phyloP scores from a whole-genome alignment of 495 filamentous ascomycete genomes.

The Penicillium salamii region DNA sequence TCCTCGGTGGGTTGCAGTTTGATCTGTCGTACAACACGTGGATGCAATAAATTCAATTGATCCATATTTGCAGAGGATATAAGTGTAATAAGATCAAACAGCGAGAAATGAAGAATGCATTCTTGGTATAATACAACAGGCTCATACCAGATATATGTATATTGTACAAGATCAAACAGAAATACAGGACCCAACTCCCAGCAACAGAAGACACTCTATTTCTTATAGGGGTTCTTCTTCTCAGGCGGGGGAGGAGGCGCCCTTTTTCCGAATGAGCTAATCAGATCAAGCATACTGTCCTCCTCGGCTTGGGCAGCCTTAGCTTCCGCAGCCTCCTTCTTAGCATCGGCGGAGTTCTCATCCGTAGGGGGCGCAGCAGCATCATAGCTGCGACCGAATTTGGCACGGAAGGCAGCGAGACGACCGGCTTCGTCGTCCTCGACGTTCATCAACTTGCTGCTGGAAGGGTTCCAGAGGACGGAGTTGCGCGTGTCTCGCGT shows the following conservation, averaged over 20 bases:
- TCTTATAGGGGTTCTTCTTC: constrained; percentile 22
- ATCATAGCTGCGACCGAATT: constrained; percentile 85
- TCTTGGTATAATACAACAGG: constrained; percentile 13
- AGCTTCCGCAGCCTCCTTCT: constrained; percentile 28
- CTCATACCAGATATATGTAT: constrained; percentile 23
- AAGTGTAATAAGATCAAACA: too few relatives aligned
- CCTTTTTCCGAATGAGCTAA: constrained; percentile 58
- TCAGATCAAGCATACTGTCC: constrained; percentile 68
- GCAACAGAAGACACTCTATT: constrained; percentile 21
- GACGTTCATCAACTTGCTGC: constrained; percentile 73
- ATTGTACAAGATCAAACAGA: constrained; percentile 26
- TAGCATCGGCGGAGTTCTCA: constrained; percentile 25
- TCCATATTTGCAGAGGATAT: too few relatives aligned
- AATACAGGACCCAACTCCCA: constrained; percentile 21
- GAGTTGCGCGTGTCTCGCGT: constrained; percentile 87
- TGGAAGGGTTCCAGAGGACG: constrained; percentile 82
- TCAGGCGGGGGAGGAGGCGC: constrained; percentile 25
- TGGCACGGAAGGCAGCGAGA: constrained; percentile 76
- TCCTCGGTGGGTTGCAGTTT: too few relatives aligned
- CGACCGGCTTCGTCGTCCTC: constrained; percentile 95
- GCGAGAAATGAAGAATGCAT: constrained; percentile 1
- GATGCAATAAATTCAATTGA: too few relatives aligned
- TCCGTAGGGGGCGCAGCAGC: constrained; percentile 35
- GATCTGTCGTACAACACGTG: too few relatives aligned
- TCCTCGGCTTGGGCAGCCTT: constrained; percentile 41